These are phyloP conservation scores for Penicillium fuscoglaucum DNA, from an alignment of 2,329 filamentous ascomycete genomes.

Conservation along the genomic window DNA sequence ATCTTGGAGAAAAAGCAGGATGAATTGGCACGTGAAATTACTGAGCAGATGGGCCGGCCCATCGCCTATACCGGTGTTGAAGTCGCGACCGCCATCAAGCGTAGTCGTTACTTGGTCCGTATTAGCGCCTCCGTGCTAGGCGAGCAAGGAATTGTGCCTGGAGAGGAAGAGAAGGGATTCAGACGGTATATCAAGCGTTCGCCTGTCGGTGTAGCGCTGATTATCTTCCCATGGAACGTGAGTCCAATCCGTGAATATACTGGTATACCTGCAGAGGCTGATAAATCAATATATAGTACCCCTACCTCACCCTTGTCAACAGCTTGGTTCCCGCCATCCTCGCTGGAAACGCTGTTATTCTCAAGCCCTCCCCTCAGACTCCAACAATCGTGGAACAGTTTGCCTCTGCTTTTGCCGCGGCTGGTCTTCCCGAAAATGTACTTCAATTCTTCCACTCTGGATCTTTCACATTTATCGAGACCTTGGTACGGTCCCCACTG, in stretches of 20 bases:
- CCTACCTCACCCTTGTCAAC: conserved; percentile 91
- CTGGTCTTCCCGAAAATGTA: conserved; percentile 78
- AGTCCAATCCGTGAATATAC: conserved; percentile 41
- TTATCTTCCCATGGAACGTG: conserved; percentile 96
- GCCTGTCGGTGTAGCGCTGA: conserved; percentile 80
- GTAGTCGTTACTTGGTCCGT: conserved; percentile 81
- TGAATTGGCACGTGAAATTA: conserved; percentile 80
- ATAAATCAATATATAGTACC: conserved; percentile 66
- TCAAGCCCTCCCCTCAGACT: conserved; percentile 94
- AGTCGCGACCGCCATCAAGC: conserved; percentile 78
- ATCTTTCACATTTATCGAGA: conserved; percentile 72
- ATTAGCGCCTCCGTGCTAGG: conserved; percentile 73
- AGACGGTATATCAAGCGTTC: conserved; percentile 86
- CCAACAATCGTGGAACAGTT: conserved; percentile 88
- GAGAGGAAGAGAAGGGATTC: conserved; percentile 83
- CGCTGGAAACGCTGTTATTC: conserved; percentile 83
- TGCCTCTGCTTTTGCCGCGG: conserved; percentile 71
- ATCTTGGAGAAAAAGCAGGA: conserved; percentile 70
- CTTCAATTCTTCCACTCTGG: conserved; percentile 92
- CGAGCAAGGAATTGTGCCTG: conserved; percentile 67
- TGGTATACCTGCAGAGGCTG: not conserved
- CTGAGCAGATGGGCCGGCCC: conserved; percentile 91
- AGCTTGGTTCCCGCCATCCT: conserved; percentile 88
- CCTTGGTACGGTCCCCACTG: conserved; percentile 72
- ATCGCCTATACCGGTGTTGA: conserved; percentile 85